Percentiles rank a stretch among this genome's conserved stretches.
phyloP scores from a whole-genome alignment of 2,329 filamentous ascomycete species.

The Penicillium sp. region DNA sequence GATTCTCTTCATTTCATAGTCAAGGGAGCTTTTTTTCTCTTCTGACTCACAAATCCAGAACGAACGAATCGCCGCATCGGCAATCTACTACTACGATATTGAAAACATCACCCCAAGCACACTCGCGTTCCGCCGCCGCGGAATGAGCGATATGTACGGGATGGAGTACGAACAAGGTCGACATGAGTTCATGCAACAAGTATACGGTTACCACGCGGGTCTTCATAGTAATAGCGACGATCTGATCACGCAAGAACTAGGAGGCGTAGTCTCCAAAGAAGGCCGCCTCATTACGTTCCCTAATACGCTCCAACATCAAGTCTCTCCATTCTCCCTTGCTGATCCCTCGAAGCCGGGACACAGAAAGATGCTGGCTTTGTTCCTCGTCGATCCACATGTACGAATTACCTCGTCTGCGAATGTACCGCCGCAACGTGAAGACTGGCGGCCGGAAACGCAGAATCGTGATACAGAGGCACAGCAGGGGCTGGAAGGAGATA shows the following conservation, averaged over 20 bases:
- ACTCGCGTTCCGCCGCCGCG: constrained; percentile 49
- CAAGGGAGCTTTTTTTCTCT: no score
- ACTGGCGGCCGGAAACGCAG: constrained; percentile 3
- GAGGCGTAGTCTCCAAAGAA: constrained; percentile 10
- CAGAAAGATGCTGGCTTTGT: constrained; percentile 57
- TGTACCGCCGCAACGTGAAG: constrained; percentile 51
- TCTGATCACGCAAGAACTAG: constrained; percentile 11
- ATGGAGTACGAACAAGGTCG: constrained; percentile 7
- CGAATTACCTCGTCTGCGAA: constrained; percentile 54
- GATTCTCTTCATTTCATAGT: neutral
- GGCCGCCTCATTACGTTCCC: constrained; percentile 14
- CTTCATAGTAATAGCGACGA: constrained; percentile 22
- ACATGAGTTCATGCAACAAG: constrained; percentile 12
- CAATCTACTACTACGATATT: constrained; percentile 62
- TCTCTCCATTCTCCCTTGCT: constrained; percentile 50
- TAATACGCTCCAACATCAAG: constrained; percentile 49
- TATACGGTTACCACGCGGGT: neutral
- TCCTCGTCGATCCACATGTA: constrained; percentile 56
- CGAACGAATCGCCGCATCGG: constrained; percentile 61
- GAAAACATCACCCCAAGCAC: constrained; percentile 57
- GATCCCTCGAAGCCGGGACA: constrained; percentile 55
- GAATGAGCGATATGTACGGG: constrained; percentile 33
- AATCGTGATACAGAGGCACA: neutral
- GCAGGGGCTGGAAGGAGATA: neutral
- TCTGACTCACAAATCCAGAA: constrained; percentile 37